Percentiles rank a stretch among this genome's conserved stretches.
Evolutionary conservation across 345 rosid genomes (phyloP).

Genomic region (Lepidium sativum): DNA sequence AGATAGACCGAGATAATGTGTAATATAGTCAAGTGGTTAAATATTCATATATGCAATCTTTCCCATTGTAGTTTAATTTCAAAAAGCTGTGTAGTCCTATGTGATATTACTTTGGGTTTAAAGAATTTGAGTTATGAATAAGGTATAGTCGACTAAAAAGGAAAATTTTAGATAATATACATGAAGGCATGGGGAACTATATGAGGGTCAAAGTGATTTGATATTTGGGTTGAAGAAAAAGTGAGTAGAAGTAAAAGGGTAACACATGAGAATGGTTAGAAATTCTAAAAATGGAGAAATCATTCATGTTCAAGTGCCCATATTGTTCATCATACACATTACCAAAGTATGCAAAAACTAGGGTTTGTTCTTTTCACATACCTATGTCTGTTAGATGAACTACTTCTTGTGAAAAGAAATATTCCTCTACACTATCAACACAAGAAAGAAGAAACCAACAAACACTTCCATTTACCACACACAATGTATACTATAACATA

Average conservation of each 20-base stretch:
- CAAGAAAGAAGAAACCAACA: constrained; percentile 20
- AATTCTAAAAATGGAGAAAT: constrained; percentile 18
- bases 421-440: constrained; percentile 1
- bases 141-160: too few species aligned
- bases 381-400: constrained; percentile 29
- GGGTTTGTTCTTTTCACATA: constrained; percentile 35
- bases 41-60: too few species aligned
- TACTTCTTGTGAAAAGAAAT: neutral
- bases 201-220: constrained; percentile 15
- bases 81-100: too few species aligned
- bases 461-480: constrained; percentile 3
- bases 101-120: too few species aligned
- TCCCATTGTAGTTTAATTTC: too few species aligned
- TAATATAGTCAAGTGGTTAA: too few species aligned
- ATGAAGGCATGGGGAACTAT: neutral
- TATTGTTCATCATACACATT: constrained; percentile 16
- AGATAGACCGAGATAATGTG: too few species aligned
- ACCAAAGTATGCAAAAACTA: constrained; percentile 27
- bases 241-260: constrained; percentile 17
- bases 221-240: neutral
- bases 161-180: too few species aligned
- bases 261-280: constrained; percentile 37
- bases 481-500: neutral
- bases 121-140: too few species aligned
- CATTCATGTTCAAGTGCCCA: constrained; percentile 33